A percentile compares a stretch with the other conserved stretches of the same genome.
Conservation (phyloP, 257 asterid species). For the Cinchona pubescens region DNA sequence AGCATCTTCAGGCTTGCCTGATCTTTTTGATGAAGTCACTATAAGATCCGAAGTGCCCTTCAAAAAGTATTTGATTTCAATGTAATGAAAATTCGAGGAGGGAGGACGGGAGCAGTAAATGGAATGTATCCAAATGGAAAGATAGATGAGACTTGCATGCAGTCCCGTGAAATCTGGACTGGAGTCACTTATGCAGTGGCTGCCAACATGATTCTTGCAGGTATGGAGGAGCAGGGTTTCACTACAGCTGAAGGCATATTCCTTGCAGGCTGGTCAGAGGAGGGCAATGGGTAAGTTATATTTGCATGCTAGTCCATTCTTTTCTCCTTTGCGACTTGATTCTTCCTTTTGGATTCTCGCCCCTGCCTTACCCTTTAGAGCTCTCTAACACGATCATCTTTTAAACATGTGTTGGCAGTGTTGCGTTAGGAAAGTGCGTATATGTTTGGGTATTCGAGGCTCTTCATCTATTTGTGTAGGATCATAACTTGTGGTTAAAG, state of each 20-base stretch:
- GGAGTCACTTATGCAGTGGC: conserved; percentile 94
- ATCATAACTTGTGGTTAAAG: neutral
- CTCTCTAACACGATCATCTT: neutral
- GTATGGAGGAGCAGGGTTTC: conserved; percentile 95
- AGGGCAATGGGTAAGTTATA: conserved; percentile 75
- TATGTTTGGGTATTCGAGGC: neutral
- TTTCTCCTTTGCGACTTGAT: neutral
- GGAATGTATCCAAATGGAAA: conserved; percentile 95
- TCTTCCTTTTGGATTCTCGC: neutral
- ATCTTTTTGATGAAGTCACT: conserved; percentile 64
- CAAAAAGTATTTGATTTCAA: conserved; percentile 81
- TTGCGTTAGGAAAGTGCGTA: neutral
- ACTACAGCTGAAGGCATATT: conserved; percentile 88
- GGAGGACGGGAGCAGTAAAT: conserved; percentile 95
- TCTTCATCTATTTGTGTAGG: neutral
- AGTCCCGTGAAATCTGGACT: conserved; percentile 93
- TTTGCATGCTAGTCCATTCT: neutral
- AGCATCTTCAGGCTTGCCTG: conserved; percentile 90
- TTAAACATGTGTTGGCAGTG: neutral
- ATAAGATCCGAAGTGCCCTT: conserved; percentile 71
- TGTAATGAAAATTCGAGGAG: conserved; percentile 82
- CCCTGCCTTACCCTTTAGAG: neutral
- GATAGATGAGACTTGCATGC: conserved; percentile 99
- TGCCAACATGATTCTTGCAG: conserved; percentile 94
- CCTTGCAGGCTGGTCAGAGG: conserved; percentile 97